Base-by-base conservation (phyloP, 345 rosid genomes). In the Atalantia buxifolia region DNA sequence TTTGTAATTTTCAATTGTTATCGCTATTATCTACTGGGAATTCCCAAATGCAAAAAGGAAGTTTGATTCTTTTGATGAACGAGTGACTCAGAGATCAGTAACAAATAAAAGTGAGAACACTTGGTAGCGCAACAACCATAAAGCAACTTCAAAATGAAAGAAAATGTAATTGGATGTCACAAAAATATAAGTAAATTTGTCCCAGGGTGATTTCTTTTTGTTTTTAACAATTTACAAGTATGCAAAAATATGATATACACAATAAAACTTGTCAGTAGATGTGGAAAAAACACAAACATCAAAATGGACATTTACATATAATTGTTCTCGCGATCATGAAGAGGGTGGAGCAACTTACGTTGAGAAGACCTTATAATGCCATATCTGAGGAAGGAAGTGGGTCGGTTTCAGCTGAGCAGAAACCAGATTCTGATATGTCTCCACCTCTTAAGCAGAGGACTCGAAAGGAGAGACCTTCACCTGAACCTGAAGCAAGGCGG, bases 391-490 rank as follows among this genome's bases (percentile, higher is more conserved):
- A 31, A 1, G 33, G 33, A 31, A 31, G 33, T 31, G 33, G 33
- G 33, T 31, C 4, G 33, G 38, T 5, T 35, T 35, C 92, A 62
- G 90, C 97, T 33, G 98, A 96, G 83, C 60, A 28, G 36, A 71
- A 78, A 70, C 64, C 64, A 35, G 69, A 53, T 71, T 82, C 92
- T 74, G 93, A 90, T 82, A 81, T 83, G 63, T 94, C 95, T 50
- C 95, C 99, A 19, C 95, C 94, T 18, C 87, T 78, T 70, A 85
- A 84, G 70, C 83, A 48, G 45, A 84, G 89, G 79, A 59, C 85
- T 64, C 85, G 86, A 59, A 85, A 90, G 60, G 92, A 92, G 83
- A 87, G 90, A 0, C 90, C 90, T 77, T 87, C 94, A 40, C 91
- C 90, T 36, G 90, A 88, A 77, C 88, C 73, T 62, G 86, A 83